Evolutionary conservation across 2,329 filamentous ascomycete genomes (phyloP).

Genomic region (Calonectria crousiana): DNA sequence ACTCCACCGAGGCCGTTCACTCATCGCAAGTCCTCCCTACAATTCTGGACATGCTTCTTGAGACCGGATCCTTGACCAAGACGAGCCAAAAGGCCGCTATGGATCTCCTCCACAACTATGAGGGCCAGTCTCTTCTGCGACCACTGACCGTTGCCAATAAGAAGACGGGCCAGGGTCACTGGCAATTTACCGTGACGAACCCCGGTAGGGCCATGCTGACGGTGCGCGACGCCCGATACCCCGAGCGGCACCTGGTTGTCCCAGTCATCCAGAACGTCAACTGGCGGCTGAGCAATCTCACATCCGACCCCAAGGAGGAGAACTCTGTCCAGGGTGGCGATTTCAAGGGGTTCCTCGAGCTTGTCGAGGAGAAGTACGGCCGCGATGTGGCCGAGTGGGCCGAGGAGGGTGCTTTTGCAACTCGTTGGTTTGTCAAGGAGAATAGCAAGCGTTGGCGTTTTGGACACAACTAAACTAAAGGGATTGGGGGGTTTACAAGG

Average conservation of each 20-base stretch:
- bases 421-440: conserved; percentile 51
- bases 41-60: neutral
- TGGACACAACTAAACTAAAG: conserved; percentile 3
- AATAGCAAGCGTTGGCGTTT: conserved; percentile 51
- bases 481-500: neutral
- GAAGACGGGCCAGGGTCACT: conserved; percentile 38
- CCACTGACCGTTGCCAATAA: neutral
- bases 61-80: neutral
- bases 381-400: conserved; percentile 46
- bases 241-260: conserved; percentile 36
- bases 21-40: neutral
- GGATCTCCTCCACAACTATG: conserved; percentile 4
- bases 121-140: neutral
- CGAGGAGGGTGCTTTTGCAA: conserved; percentile 48
- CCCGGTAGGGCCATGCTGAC: conserved; percentile 49
- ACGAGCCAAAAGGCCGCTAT: neutral
- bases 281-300: neutral
- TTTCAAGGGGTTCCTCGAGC: neutral
- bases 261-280: conserved; percentile 4
- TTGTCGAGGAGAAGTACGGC: conserved; percentile 16
- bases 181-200: conserved; percentile 51
- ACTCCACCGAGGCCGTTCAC: neutral
- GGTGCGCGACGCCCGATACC: conserved; percentile 48
- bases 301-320: neutral
- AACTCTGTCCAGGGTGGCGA: neutral